phyloP scores from a whole-genome alignment of 2,329 filamentous ascomycete species.

The Exophiala phaeomuriformis region DNA sequence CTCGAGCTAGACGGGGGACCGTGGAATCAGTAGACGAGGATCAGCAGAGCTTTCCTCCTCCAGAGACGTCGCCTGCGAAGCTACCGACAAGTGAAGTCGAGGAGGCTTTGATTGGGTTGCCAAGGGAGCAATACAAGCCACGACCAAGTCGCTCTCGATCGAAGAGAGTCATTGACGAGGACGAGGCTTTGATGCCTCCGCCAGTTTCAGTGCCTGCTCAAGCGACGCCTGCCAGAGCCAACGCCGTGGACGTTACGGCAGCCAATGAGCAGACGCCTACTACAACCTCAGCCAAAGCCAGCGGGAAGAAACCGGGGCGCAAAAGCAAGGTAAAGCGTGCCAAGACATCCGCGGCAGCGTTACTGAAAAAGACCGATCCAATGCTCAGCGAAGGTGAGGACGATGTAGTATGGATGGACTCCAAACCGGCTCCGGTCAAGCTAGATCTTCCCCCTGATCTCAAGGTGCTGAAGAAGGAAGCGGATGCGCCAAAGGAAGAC shows the following conservation, averaged over 20 bases:
- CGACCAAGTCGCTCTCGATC: slow-evolving; percentile 25
- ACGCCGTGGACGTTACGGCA: background rate
- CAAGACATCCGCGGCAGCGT: slow-evolving; percentile 24
- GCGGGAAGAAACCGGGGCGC: slow-evolving; percentile 18
- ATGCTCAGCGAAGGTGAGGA: slow-evolving; percentile 26
- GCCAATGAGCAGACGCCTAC: slow-evolving; percentile 4
- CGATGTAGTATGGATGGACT: slow-evolving; percentile 26
- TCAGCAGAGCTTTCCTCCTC: background rate
- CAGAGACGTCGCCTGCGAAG: slow-evolving; percentile 11
- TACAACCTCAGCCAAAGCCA: slow-evolving; percentile 6
- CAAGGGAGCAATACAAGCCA: slow-evolving; percentile 26
- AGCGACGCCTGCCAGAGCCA: slow-evolving; percentile 2
- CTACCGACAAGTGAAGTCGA: slow-evolving; percentile 22
- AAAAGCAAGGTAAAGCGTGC: slow-evolving; percentile 26
- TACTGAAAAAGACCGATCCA: slow-evolving; percentile 16
- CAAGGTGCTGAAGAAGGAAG: slow-evolving; percentile 21
- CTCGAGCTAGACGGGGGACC: slow-evolving; percentile 16
- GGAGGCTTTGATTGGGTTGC: slow-evolving; percentile 25
- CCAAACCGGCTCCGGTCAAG: slow-evolving; percentile 24
- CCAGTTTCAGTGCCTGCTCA: background rate
- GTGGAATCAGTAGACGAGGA: slow-evolving; percentile 18
- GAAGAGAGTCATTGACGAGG: slow-evolving; percentile 16
- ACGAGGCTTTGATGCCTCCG: background rate
- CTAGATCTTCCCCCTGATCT: slow-evolving; percentile 23
- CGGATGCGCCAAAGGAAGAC: slow-evolving; percentile 2